Percentiles rank a stretch among this genome's conserved stretches.
These are phyloP conservation scores for Coemansia sp. DNA, from an alignment of 192 early-diverging fungal genomes.

Conservation along the genomic window DNA sequence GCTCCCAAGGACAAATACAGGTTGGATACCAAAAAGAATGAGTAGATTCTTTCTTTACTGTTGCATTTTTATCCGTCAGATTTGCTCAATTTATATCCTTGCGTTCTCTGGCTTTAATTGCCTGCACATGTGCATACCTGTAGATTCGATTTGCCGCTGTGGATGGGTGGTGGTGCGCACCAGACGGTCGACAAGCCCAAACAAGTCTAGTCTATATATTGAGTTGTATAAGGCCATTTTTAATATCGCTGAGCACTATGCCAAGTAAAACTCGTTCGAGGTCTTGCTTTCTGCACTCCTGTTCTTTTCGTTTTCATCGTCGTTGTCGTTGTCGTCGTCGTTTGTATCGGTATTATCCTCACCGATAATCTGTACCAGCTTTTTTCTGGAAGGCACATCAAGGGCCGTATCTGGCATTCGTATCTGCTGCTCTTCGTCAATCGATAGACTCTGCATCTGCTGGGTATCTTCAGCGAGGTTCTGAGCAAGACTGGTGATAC, in stretches of 20 bases:
- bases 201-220: slow-evolving; percentile 17
- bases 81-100: not conserved
- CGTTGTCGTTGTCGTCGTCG: not conserved
- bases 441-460: not conserved
- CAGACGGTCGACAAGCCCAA: slow-evolving; percentile 24
- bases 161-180: slow-evolving; percentile 42
- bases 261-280: not conserved
- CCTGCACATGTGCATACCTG: slow-evolving; percentile 1
- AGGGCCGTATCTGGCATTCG: not conserved
- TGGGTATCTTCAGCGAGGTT: too few species aligned
- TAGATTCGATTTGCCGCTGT: slow-evolving; percentile 42
- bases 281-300: not conserved
- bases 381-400: not conserved
- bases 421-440: not conserved
- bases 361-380: slow-evolving; percentile 1
- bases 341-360: too few species aligned
- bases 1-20: slow-evolving; percentile 50
- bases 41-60: slow-evolving; percentile 9
- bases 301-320: not conserved
- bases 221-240: not conserved
- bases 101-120: not conserved
- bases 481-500: too few species aligned
- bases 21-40: slow-evolving; percentile 49
- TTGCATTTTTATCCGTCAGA: not conserved
- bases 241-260: too few species aligned